These are phyloP conservation scores for Bombardia bombarda DNA, from an alignment of 495 filamentous ascomycete genomes.

Conservation along the genomic window DNA sequence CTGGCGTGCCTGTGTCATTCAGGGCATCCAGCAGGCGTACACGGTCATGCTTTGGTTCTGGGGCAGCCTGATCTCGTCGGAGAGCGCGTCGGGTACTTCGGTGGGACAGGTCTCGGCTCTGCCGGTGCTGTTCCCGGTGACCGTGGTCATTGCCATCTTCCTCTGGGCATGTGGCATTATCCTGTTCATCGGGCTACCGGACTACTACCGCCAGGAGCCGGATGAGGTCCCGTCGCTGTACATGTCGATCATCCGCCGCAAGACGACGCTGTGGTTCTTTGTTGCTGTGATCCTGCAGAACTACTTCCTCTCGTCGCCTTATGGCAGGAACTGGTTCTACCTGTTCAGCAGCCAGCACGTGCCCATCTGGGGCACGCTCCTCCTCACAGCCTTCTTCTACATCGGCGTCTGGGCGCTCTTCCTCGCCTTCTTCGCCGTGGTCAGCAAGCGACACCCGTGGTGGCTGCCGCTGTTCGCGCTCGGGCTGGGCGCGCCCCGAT, in stretches of 20 bases:
- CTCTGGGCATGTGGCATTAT: constrained; percentile 43
- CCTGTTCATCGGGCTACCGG: constrained; percentile 48
- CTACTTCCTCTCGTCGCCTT: constrained; percentile 50
- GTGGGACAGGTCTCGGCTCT: constrained; percentile 9
- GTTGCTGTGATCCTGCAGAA: constrained; percentile 55
- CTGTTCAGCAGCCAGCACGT: constrained; percentile 44
- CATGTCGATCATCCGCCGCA: constrained; percentile 45
- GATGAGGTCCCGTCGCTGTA: constrained; percentile 57
- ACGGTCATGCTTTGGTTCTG: constrained; percentile 54
- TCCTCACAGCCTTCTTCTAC: constrained; percentile 51
- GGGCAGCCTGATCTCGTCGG: constrained; percentile 35
- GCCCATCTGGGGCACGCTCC: constrained; percentile 38
- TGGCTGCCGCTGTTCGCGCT: constrained; percentile 59
- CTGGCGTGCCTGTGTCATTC: constrained; percentile 53
- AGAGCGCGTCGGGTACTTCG: background rate
- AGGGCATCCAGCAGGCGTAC: constrained; percentile 56
- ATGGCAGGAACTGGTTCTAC: constrained; percentile 54
- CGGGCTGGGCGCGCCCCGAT: constrained; percentile 50
- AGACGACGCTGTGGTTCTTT: constrained; percentile 53
- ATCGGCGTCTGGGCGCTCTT: constrained; percentile 43
- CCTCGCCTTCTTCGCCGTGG: constrained; percentile 37
- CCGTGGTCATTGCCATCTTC: constrained; percentile 38
- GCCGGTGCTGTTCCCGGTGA: constrained; percentile 35
- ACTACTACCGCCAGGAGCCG: constrained; percentile 58
- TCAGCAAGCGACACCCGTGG: constrained; percentile 49